Evolutionary conservation across 495 filamentous ascomycete species (phyloP).

Genomic region (Annulohypoxylon moriforme): DNA sequence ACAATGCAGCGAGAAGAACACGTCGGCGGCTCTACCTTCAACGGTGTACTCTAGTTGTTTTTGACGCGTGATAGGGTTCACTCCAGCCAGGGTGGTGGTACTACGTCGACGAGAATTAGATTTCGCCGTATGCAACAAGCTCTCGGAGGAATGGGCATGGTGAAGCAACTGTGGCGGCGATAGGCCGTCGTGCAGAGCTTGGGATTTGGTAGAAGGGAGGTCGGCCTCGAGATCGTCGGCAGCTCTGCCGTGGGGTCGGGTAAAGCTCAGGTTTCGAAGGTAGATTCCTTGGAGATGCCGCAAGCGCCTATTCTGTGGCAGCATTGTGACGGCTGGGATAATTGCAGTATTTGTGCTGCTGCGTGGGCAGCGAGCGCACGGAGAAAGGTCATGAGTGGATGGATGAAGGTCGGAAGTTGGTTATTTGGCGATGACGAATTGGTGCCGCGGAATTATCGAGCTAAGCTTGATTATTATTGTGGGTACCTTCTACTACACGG

Average conservation of each 20-base stretch:
- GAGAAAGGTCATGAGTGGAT: slow-evolving; percentile 57
- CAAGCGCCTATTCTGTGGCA: slow-evolving; percentile 84
- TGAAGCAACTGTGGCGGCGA: slow-evolving; percentile 58
- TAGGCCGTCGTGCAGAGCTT: slow-evolving; percentile 65
- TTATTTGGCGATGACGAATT: slow-evolving; percentile 21
- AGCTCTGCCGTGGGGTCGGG: slow-evolving; percentile 73
- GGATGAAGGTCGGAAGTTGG: slow-evolving; percentile 48
- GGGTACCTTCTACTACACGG: no score
- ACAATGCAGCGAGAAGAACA: slow-evolving; percentile 88
- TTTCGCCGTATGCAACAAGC: slow-evolving; percentile 59
- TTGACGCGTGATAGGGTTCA: slow-evolving; percentile 75
- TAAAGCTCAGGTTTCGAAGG: slow-evolving; percentile 83
- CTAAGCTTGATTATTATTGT: slow-evolving; percentile 5
- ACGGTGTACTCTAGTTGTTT: slow-evolving; percentile 79
- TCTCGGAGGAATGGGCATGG: slow-evolving; percentile 77
- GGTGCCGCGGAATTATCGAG: neutral
- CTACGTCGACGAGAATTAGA: slow-evolving; percentile 69
- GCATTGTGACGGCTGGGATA: slow-evolving; percentile 42
- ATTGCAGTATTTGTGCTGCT: slow-evolving; percentile 38
- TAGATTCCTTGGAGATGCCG: slow-evolving; percentile 89
- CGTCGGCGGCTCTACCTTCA: slow-evolving; percentile 79
- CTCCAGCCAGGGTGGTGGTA: slow-evolving; percentile 73
- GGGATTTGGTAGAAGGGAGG: slow-evolving; percentile 75
- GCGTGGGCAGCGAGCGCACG: slow-evolving; percentile 54
- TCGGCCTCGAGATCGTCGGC: slow-evolving; percentile 88